Base-by-base conservation (phyloP, 352 stramenopile species). In the Phytophthora pini region DNA sequence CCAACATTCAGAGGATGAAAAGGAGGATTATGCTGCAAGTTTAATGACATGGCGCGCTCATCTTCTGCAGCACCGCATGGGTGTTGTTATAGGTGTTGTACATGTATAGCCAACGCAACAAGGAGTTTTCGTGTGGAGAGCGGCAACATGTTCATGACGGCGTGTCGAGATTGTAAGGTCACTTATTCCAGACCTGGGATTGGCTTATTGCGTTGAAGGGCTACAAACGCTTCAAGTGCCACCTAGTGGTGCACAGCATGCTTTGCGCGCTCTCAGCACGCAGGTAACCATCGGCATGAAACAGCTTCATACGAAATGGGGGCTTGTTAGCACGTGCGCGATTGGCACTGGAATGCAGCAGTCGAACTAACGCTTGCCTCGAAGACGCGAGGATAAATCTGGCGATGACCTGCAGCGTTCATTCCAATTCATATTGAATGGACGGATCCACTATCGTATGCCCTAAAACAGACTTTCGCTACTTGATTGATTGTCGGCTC, bases 401-500 rank as follows among this genome's bases (percentile, higher is more conserved):
- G 26, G 61, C 20, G 22, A 43, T 52, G 20, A 26, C 29, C 27
- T 31, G 40, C 20, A 20, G 29, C 22, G 10, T 5, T 27, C 41
- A 38, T 60, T 59, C 58, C 48, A 60, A 65, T 65, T 65, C 48
- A 48, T 15, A 65, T 58, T 49, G 39, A 41, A 7, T 8, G 10
- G 12, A 29, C 38, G 10, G 47, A 52, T 56, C 55, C 49, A 65
- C 27, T n/a, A 54, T 20, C 11, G 26, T 53, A 29, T 68, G 41
- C 31, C 43, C 5, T 54, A 65, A 31, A 68, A 41, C 54, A 56
- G 36, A 65, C 58, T 49, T 24, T 48, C 4, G 6, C 39, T 15
- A 65, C 53, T 62, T 54, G 60, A 68, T 64, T 64, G 44, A 52
- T 64, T 64, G 27, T 32, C 44, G 27, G n/a, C 10, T 46, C 8